phyloP scores from a whole-genome alignment of 169 alveolate genomes.

The Plasmodium vinckei region DNA sequence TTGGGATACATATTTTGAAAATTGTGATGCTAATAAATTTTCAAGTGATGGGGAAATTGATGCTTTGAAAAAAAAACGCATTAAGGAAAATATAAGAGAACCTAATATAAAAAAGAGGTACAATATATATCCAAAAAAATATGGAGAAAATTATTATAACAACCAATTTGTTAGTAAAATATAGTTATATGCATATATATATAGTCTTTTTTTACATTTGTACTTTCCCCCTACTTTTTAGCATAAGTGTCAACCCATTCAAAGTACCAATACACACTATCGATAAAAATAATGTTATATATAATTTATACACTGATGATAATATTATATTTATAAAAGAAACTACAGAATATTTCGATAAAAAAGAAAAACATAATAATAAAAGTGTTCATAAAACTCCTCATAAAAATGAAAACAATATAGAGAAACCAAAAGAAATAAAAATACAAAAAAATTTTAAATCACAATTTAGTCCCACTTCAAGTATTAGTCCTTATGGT shows the following conservation, averaged over 20 bases:
- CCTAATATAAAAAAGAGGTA: no score
- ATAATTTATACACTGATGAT: slow-evolving; percentile 33
- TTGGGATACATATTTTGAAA: slow-evolving; percentile 60
- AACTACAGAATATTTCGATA: slow-evolving; percentile 4
- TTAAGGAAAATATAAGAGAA: slow-evolving; percentile 10
- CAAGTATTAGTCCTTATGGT: no score
- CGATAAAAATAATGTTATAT: slow-evolving; percentile 8
- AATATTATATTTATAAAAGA: slow-evolving; percentile 30
- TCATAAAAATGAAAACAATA: neutral
- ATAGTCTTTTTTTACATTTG: no score
- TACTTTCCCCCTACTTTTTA: neutral
- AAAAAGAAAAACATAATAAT: neutral
- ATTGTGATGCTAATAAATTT: slow-evolving; percentile 1
- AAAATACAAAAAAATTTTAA: neutral
- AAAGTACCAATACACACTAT: neutral
- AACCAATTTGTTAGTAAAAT: no score
- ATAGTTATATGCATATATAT: no score
- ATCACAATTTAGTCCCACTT: no score
- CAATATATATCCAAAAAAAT: no score
- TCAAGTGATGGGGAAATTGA: slow-evolving; percentile 57
- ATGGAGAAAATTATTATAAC: no score
- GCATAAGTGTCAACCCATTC: neutral
- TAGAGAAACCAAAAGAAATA: neutral
- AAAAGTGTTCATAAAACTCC: neutral
- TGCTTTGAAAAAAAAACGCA: slow-evolving; percentile 12